Base-by-base conservation (phyloP, 1,284 basidiomycete species). In the Austropuccinia psidii region DNA sequence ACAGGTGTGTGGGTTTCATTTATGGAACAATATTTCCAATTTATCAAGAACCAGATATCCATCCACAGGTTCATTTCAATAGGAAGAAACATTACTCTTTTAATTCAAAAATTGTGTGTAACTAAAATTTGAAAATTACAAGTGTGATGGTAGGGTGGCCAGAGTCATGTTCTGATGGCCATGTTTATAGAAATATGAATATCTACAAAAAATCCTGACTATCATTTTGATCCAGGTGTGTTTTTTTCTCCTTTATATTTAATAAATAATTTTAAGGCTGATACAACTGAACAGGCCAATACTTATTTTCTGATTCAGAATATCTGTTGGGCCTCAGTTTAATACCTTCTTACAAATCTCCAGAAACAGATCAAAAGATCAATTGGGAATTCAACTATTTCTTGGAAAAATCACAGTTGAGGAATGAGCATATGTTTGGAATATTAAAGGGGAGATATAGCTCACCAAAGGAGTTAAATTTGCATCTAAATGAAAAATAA, bases 381-480 rank as follows among this genome's bases (percentile, higher is more conserved):
- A 50, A 47, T 29, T 17, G 37, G n/a, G 62, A 65, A n/a, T 65
- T 65, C 62, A 65, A 65, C 21, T 65, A 47, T 19, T 65, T 29
- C 31, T 27, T 65, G 1, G 27, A 37, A 24, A 65, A 65, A 21
- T 5, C 43, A 8, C 21, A 43, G 5, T 37, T 65, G 2, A 37
- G 27, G 2, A 65, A 65, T 33, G 45, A 65, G 24, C 39, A 65
- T 19, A 65, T n/a, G 3, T 45, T 65, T 65, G 62, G 62, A 2
- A 21, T 65, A n/a, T 43, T 65, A 19, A 65, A 65, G 21, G 39
- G 39, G 24, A 37, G 62, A 29, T 66, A 29, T 24, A 11, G 2
- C 17, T 66, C 64, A 29, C 47, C 50, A n/a, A 8, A 47, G 24
- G 17, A 52, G 15, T 17, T 52, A 6, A 6, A 37, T 1, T n/a